A percentile compares a stretch with the other conserved stretches of the same genome.
Conservation (phyloP, 345 rosid species). For the Sonneratia alba region DNA sequence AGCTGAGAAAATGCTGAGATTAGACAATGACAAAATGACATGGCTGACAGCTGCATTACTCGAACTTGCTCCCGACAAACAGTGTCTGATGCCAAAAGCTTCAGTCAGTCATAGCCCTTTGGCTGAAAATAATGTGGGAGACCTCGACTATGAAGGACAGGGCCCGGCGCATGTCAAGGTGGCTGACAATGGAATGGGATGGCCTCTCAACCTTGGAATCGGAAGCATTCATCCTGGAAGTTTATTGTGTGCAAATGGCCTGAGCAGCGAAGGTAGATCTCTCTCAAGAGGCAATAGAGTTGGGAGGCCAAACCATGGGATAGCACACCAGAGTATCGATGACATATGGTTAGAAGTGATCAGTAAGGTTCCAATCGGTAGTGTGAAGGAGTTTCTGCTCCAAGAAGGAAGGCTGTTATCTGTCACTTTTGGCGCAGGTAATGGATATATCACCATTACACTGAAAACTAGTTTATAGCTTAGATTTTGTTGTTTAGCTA, state of each 20-base stretch:
- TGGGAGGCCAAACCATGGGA: constrained; percentile 26
- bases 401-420: constrained; percentile 77
- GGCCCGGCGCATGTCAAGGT: constrained; percentile 22
- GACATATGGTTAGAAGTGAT: constrained; percentile 86
- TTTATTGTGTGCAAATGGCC: constrained; percentile 16
- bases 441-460: no score
- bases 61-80: constrained; percentile 96
- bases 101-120: constrained; percentile 43
- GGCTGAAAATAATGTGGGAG: constrained; percentile 16
- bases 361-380: constrained; percentile 37
- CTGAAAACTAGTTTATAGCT: no score
- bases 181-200: constrained; percentile 21
- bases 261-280: constrained; percentile 14
- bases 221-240: constrained; percentile 28
- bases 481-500: no score
- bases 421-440: constrained; percentile 10
- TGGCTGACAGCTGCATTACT: constrained; percentile 97
- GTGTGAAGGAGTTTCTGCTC: constrained; percentile 57
- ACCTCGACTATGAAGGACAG: constrained; percentile 33
- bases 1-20: constrained; percentile 90
- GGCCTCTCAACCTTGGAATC: constrained; percentile 23
- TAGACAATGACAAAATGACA: constrained; percentile 79
- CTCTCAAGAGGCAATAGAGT: constrained; percentile 34
- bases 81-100: constrained; percentile 53
- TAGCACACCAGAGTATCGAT: constrained; percentile 38